A percentile compares a stretch with the other conserved stretches of the same genome.
phyloP scores from a whole-genome alignment of 1,139 yeast genomes.

The Pneumocystis wakefieldiae region DNA sequence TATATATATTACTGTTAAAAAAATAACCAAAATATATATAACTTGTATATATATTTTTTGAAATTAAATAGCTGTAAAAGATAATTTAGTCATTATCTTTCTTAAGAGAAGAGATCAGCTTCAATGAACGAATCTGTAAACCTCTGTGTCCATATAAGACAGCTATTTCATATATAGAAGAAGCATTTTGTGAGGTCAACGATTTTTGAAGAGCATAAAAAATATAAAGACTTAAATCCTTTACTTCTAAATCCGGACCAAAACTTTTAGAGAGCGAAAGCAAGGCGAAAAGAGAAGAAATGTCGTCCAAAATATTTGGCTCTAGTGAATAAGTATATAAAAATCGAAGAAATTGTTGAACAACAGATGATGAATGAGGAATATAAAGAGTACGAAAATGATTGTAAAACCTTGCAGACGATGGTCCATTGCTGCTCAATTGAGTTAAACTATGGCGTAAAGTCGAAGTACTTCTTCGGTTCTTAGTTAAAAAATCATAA shows the following conservation, averaged over 20 bases:
- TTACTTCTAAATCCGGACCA: background rate
- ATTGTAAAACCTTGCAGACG: background rate
- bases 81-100: background rate
- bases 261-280: constrained; percentile 1
- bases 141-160: constrained; percentile 8
- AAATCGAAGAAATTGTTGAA: constrained; percentile 5
- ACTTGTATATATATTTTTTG: background rate
- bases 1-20: background rate
- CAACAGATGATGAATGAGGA: constrained; percentile 7
- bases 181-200: constrained; percentile 2
- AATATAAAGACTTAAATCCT: background rate
- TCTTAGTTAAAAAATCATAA: background rate
- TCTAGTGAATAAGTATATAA: constrained; percentile 8
- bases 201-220: constrained; percentile 2
- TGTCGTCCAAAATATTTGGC: background rate
- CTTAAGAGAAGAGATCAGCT: background rate
- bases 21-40: background rate
- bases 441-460: background rate
- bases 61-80: background rate
- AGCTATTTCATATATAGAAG: constrained; percentile 7
- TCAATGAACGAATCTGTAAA: constrained; percentile 9
- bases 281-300: constrained; percentile 1
- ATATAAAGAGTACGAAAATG: constrained; percentile 8
- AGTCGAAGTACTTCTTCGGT: background rate
- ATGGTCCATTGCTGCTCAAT: background rate